Conservation (phyloP, 2,329 filamentous ascomycete species). For the Xylaria arbuscula region DNA sequence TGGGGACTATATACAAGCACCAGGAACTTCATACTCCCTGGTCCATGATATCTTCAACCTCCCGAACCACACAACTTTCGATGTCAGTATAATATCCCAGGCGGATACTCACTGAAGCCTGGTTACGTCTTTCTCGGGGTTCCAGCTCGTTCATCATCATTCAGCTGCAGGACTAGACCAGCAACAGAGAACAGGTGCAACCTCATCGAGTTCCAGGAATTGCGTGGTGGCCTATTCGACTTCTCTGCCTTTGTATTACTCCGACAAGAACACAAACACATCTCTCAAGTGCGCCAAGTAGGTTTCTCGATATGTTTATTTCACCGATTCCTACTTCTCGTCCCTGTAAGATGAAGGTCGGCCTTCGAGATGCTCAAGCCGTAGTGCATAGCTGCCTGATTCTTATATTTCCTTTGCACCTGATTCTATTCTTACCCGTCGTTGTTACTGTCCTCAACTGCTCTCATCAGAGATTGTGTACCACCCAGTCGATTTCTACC, state of each 20-base stretch:
- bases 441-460: background rate
- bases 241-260: slow-evolving; percentile 5
- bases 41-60: slow-evolving; percentile 26
- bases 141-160: slow-evolving; percentile 16
- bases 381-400: background rate
- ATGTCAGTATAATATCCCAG: slow-evolving; percentile 21
- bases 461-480: slow-evolving; percentile 7
- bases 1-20: slow-evolving; percentile 21
- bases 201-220: slow-evolving; percentile 15
- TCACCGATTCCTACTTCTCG: slow-evolving; percentile 11
- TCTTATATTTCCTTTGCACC: background rate
- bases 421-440: background rate
- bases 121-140: slow-evolving; percentile 12
- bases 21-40: slow-evolving; percentile 32
- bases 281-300: slow-evolving; percentile 26
- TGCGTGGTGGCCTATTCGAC: slow-evolving; percentile 16
- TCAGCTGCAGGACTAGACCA: slow-evolving; percentile 11
- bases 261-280: slow-evolving; percentile 12
- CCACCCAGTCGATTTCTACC: background rate
- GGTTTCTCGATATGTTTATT: slow-evolving; percentile 31
- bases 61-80: slow-evolving; percentile 17
- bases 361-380: slow-evolving; percentile 8
- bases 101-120: slow-evolving; percentile 5
- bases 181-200: slow-evolving; percentile 19
- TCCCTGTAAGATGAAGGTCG: slow-evolving; percentile 9